Base-by-base conservation (phyloP, 495 filamentous ascomycete genomes). In the Aspergillus biplanus region DNA sequence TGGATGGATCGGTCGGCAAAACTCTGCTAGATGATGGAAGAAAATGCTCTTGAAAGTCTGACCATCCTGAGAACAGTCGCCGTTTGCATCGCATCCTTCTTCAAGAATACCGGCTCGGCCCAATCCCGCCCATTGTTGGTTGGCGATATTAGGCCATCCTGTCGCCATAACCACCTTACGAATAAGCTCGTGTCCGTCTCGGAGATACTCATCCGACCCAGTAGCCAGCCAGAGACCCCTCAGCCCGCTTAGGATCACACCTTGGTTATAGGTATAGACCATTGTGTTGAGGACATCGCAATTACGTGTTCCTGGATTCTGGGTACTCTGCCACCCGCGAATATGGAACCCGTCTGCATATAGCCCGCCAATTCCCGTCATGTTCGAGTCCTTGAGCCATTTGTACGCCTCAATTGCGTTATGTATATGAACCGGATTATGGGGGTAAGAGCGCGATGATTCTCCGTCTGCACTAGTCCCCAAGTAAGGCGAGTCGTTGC, bases 21-120 rank as follows among this genome's bases (percentile, higher is more conserved):
- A 97, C 4, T 86, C 72, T 0, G 88, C 83, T 1, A 99, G 80
- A 66, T 99, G 94, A 73, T 97, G 86, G 80, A 95, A 96, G 80
- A 92, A 96, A 57, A 97, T 94, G 13, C 93, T 92, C 69, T 97
- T 99, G 82, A 99, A 99, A 0, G 91, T 96, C 68, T 97, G 93
- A 1, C 83, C 84, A 68, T 99, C 83, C 75, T 98, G 95, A 11
- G 86, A 90, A 70, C 93, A 98, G 48, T 73, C 80, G 4, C 85
- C 91, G 16, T 72, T 76, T 1, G 88, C 84, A 72, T 99, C 95
- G 69, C 94, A 98, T 11, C 80, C 73, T 18, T 99, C 95, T 70
- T 97, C 92, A 58, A 99, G 78, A 8, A 97, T 82, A 9, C 95
- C 93, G 27, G 82, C 82, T 2, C 90, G 84, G 13, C 93, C 93